A percentile compares a stretch with the other conserved stretches of the same genome.
Evolutionary conservation across 1,284 basidiomycete species (phyloP).

Genomic region (Anthracocystis panici-leucophaei): DNA sequence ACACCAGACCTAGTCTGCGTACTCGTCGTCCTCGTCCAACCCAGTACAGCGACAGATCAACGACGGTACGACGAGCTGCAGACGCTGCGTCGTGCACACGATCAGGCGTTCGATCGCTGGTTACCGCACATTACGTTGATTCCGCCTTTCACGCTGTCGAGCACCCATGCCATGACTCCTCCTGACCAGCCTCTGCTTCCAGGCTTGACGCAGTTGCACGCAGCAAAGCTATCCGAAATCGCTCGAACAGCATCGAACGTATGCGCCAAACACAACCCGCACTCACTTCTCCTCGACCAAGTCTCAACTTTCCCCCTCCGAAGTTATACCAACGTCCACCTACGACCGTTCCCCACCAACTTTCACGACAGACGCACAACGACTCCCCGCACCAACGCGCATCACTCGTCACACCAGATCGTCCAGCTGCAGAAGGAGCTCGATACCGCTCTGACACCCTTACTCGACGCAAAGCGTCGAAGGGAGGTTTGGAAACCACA

Average conservation of each 20-base stretch:
- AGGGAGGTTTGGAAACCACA: slow-evolving; percentile 21
- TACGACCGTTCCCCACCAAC: slow-evolving; percentile 31
- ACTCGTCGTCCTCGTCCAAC: slow-evolving; percentile 16
- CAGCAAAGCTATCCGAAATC: slow-evolving; percentile 9
- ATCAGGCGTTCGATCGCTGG: slow-evolving; percentile 26
- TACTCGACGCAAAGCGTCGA: not conserved
- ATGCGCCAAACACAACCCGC: not conserved
- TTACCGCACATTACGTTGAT: slow-evolving; percentile 37
- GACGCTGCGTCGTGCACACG: slow-evolving; percentile 13
- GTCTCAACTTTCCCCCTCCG: slow-evolving; percentile 22
- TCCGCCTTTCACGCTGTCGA: slow-evolving; percentile 20
- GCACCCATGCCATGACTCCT: too few relatives aligned
- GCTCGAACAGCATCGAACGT: not conserved
- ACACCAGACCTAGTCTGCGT: slow-evolving; percentile 12
- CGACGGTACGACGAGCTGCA: slow-evolving; percentile 18
- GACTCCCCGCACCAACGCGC: too few relatives aligned
- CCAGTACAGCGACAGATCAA: slow-evolving; percentile 4
- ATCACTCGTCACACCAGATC: slow-evolving; percentile 7
- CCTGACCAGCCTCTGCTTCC: not conserved
- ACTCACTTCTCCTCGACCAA: slow-evolving; percentile 26
- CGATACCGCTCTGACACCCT: not conserved
- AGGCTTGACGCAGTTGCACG: not conserved
- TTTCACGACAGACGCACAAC: slow-evolving; percentile 11
- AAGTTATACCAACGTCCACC: slow-evolving; percentile 24
- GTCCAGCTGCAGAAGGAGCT: slow-evolving; percentile 16